Evolutionary conservation across 2,329 filamentous ascomycete genomes (phyloP), one percentile per base, ranked within the genome.

Genomic region (Periconia sp.): DNA sequence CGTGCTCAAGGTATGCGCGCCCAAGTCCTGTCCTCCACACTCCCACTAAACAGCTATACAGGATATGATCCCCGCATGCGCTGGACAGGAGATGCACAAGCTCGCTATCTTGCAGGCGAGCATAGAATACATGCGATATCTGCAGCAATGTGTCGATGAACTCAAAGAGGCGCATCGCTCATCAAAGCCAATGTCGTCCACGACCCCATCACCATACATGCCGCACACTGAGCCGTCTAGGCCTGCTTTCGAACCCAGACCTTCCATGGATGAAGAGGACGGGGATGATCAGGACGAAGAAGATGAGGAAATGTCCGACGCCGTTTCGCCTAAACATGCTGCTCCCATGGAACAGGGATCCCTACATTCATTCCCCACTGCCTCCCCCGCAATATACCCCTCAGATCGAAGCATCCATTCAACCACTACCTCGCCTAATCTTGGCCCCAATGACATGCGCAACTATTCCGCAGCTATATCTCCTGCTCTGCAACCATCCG

Each of bases 51-150:
- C 15, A 37, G 11, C 6, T 31, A 23, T 15, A 31, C 19, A 45
- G 76, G 85, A 88, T 65, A 92, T 99, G 90, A 95, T 97, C 53
- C 94, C 94, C 0, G 93, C 94, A 2, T 97, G 94, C 73, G 86
- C 84, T n/a, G 92, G 92, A 7, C 84, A 87, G 61, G 93, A 97
- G 68, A 97, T 97, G 94, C 94, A 97, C 75, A 99, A 99, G 76
- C 79, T 97, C 53, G 92, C 92, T 15, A 97, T 97, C 63, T 77
- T 97, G 47, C 92, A 97, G 92, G 93, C 93, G 6, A 94, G 92
- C 45, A 97, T 97, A 56, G 94, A 97, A 65, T 97, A 99, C 65
- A 86, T 97, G 59, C 88, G 90, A 55, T 99, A 99, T 70, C 83
- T 99, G 14, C 90, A 97, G 71, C 88, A 91, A 69, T 97, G 93